Evolutionary conservation across 352 stramenopile species (phyloP).

Genomic region (Globisporangium alternatum): DNA sequence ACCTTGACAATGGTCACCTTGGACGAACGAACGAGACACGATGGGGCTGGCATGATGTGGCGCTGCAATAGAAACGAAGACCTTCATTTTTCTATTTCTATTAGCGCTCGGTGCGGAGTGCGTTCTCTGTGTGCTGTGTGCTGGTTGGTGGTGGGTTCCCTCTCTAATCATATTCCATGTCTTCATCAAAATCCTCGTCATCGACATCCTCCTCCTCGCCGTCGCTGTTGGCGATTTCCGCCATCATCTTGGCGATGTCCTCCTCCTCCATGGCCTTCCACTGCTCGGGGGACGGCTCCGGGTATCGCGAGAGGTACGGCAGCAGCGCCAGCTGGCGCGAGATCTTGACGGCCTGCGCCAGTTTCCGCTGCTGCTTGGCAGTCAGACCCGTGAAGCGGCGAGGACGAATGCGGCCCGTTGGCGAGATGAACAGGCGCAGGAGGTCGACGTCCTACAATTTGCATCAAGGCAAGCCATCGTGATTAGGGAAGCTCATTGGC

Average conservation of each 20-base stretch:
- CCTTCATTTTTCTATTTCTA: conserved; percentile 22
- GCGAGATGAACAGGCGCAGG: conserved; percentile 79
- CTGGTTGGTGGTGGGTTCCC: conserved; percentile 35
- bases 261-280: conserved; percentile 82
- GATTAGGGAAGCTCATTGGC: not conserved
- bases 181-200: conserved; percentile 65
- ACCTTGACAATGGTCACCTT: not conserved
- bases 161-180: conserved; percentile 61
- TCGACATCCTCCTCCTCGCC: conserved; percentile 51
- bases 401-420: conserved; percentile 76
- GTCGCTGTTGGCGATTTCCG: conserved; percentile 52
- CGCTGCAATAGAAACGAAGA: conserved; percentile 9
- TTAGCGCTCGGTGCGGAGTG: conserved; percentile 3
- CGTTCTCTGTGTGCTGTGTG: conserved; percentile 18
- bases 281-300: conserved; percentile 75
- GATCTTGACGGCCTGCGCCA: conserved; percentile 75
- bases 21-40: not conserved
- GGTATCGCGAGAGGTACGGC: conserved; percentile 78
- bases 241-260: conserved; percentile 57
- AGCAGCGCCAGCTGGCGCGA: conserved; percentile 73
- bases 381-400: conserved; percentile 79
- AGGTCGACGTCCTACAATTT: conserved; percentile 59
- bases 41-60: not conserved
- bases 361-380: conserved; percentile 81
- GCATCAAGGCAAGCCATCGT: not conserved